Percentiles rank a stretch among this genome's conserved stretches.
These are phyloP conservation scores for Colletotrichum endophyticum DNA, from an alignment of 2,329 filamentous ascomycete genomes.

Conservation along the genomic window DNA sequence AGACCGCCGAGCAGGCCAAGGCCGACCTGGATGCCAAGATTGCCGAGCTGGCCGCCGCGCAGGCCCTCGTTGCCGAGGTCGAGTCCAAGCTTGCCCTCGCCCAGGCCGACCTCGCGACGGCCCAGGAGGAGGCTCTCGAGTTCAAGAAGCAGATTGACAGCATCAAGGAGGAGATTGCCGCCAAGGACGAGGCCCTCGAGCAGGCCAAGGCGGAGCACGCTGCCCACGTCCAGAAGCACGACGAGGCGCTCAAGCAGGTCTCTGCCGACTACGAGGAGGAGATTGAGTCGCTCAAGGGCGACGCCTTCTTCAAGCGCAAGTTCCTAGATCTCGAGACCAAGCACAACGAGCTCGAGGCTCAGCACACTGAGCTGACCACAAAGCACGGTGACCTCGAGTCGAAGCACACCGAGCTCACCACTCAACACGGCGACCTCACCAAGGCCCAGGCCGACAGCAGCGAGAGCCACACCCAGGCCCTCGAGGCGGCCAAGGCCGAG, in stretches of 20 bases:
- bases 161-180: conserved; percentile 48
- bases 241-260: conserved; percentile 62
- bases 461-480: conserved; percentile 44
- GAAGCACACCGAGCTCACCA: conserved; percentile 33
- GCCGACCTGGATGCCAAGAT: conserved; percentile 48
- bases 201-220: conserved; percentile 55
- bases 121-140: conserved; percentile 50
- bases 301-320: conserved; percentile 68
- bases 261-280: conserved; percentile 69
- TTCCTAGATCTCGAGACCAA: conserved; percentile 65
- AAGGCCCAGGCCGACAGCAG: conserved; percentile 35
- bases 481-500: conserved; percentile 48
- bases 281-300: conserved; percentile 66
- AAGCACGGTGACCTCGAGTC: conserved; percentile 45
- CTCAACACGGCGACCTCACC: conserved; percentile 34
- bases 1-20: conserved; percentile 47
- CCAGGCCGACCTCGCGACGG: conserved; percentile 45
- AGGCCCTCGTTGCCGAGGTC: conserved; percentile 43
- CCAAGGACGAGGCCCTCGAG: conserved; percentile 54
- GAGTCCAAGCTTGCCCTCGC: conserved; percentile 52
- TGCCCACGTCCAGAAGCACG: conserved; percentile 51
- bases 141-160: conserved; percentile 54
- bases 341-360: conserved; percentile 53
- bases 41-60: conserved; percentile 41
- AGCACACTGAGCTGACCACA: conserved; percentile 29